phyloP scores from a whole-genome alignment of 768 basidiomycete genomes.

The Lactarius akahatsu region DNA sequence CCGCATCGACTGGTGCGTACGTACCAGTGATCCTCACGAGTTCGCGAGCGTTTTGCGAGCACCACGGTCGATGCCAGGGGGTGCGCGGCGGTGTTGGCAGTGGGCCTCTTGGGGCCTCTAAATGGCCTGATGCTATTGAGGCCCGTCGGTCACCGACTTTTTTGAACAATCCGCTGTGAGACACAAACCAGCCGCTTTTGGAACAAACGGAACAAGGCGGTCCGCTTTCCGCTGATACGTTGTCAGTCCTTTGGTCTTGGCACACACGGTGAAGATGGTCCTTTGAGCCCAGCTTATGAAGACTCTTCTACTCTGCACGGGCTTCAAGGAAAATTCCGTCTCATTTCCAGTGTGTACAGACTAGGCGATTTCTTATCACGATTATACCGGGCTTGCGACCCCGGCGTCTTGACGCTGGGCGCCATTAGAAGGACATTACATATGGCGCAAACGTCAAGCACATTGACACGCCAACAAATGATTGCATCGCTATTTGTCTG shows the following conservation, averaged over 20 bases:
- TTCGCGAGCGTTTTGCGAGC: neutral
- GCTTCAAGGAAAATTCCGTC: neutral
- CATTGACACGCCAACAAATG: neutral
- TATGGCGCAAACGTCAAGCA: neutral
- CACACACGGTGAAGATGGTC: neutral
- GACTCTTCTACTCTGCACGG: neutral
- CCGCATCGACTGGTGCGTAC: neutral
- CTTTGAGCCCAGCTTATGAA: neutral
- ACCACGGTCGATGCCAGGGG: neutral
- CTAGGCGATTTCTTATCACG: neutral
- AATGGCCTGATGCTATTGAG: slow-evolving; percentile 1
- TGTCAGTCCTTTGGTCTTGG: neutral
- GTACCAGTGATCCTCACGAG: neutral
- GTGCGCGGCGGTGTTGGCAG: neutral
- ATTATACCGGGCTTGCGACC: neutral
- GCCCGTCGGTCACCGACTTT: slow-evolving; percentile 5
- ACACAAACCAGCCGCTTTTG: slow-evolving; percentile 23
- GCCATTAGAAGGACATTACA: neutral
- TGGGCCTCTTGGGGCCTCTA: neutral
- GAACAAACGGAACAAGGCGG: slow-evolving; percentile 3
- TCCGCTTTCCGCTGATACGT: neutral
- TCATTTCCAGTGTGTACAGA: neutral
- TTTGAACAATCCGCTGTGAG: slow-evolving; percentile 21
- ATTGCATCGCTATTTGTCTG: neutral
- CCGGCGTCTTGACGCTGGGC: neutral